Conservation (phyloP, 1,284 basidiomycete species). For the Naganishia albida region DNA sequence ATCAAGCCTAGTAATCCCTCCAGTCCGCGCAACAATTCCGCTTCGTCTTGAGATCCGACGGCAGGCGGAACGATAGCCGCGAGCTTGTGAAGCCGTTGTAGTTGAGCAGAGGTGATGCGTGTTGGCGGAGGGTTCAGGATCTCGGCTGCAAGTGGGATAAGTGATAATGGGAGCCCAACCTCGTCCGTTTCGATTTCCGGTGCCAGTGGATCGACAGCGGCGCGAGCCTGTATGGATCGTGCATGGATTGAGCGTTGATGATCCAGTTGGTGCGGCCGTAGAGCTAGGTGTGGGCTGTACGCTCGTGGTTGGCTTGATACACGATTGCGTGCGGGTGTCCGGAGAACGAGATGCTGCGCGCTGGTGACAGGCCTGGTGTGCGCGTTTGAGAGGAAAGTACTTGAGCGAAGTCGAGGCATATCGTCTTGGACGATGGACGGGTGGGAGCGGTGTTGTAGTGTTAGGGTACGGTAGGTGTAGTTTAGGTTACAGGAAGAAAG, state of each 20-base stretch:
- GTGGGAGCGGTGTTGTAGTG: no score
- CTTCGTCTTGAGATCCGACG: slow-evolving; percentile 27
- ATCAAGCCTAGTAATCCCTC: slow-evolving; percentile 30
- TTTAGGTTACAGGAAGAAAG: no score
- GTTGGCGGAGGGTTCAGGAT: slow-evolving; percentile 27
- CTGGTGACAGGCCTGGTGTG: neutral
- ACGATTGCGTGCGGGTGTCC: neutral
- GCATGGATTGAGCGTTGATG: neutral
- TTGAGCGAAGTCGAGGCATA: neutral
- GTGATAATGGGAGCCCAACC: slow-evolving; percentile 28
- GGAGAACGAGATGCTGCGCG: neutral
- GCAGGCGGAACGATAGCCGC: slow-evolving; percentile 29
- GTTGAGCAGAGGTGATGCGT: slow-evolving; percentile 8
- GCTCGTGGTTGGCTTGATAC: neutral
- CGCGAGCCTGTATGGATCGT: neutral
- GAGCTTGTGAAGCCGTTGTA: slow-evolving; percentile 27
- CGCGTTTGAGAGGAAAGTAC: neutral
- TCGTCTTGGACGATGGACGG: no score
- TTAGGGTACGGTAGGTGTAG: no score
- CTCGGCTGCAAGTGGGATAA: slow-evolving; percentile 6
- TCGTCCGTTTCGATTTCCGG: slow-evolving; percentile 17
- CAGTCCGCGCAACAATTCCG: slow-evolving; percentile 19
- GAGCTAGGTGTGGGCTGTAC: neutral
- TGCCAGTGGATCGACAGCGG: slow-evolving; percentile 26
- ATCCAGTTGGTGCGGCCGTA: neutral